Percentiles rank a stretch among this genome's conserved stretches.
Conservation (phyloP, 148 eudicot genomes). For the Hydrangea macrophylla region DNA sequence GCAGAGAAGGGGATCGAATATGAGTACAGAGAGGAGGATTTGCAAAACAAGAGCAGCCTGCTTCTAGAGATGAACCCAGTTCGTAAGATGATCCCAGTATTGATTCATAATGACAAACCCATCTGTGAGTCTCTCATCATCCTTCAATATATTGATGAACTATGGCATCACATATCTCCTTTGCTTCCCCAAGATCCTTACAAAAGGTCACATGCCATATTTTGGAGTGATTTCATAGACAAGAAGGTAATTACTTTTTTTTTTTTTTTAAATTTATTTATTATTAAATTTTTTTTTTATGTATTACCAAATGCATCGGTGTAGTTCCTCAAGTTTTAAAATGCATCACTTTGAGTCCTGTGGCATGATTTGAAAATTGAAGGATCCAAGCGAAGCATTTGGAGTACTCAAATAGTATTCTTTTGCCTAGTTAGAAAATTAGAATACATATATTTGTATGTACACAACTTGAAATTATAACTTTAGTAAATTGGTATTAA, state of each 20-base stretch:
- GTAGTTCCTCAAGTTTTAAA: too few relatives aligned
- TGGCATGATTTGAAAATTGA: too few relatives aligned
- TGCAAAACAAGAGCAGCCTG: neutral
- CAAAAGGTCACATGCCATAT: neutral
- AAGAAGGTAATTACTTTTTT: neutral
- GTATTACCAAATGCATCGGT: too few relatives aligned
- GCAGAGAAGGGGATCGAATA: conserved; percentile 5
- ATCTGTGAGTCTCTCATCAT: conserved; percentile 3
- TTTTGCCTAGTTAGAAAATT: too few relatives aligned
- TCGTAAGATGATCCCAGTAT: conserved; percentile 6
- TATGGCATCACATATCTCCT: neutral
- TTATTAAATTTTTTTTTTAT: too few relatives aligned
- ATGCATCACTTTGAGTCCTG: too few relatives aligned
- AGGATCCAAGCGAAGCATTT: too few relatives aligned
- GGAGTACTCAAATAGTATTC: too few relatives aligned
- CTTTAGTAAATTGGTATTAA: too few relatives aligned
- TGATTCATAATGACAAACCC: conserved; percentile 11
- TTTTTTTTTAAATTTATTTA: neutral
- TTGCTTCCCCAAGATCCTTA: conserved; percentile 5
- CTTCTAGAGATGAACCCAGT: conserved; percentile 12
- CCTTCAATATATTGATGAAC: conserved; percentile 5
- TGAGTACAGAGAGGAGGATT: neutral
- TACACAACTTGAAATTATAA: too few relatives aligned
- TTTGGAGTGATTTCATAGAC: conserved; percentile 1
- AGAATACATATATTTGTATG: too few relatives aligned